Percentiles rank a stretch among this genome's conserved stretches.
These are phyloP conservation scores for Blastobotrys americana DNA, from an alignment of 805 yeast species.

Conservation along the genomic window DNA sequence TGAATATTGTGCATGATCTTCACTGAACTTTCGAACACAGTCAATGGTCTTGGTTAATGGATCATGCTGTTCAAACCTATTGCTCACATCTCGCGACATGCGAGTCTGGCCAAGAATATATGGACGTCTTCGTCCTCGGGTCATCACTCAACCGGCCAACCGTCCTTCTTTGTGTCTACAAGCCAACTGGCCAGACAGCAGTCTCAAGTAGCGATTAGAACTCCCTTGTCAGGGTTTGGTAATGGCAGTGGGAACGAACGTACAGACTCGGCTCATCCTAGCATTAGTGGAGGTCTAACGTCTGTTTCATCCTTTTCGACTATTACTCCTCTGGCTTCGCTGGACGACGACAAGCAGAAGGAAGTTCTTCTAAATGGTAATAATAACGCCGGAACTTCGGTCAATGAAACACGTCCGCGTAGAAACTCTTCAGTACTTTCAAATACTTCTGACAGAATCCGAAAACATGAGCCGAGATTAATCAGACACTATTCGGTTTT, in stretches of 20 bases:
- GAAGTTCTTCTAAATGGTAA: slow-evolving; percentile 9
- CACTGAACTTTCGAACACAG: too few relatives aligned
- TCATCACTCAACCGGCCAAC: slow-evolving; percentile 23
- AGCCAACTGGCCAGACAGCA: slow-evolving; percentile 35
- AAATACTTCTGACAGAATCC: too few relatives aligned
- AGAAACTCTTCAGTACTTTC: not conserved
- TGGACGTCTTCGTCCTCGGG: slow-evolving; percentile 27
- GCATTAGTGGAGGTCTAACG: slow-evolving; percentile 15
- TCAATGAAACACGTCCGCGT: too few relatives aligned
- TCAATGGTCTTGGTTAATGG: too few relatives aligned
- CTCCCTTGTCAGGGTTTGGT: slow-evolving; percentile 8
- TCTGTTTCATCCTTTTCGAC: slow-evolving; percentile 15
- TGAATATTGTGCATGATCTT: too few relatives aligned
- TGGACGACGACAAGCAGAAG: slow-evolving; percentile 20
- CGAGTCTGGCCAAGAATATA: slow-evolving; percentile 34
- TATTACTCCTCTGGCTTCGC: slow-evolving; percentile 17
- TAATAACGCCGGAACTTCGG: not conserved
- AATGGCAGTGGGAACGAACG: slow-evolving; percentile 5
- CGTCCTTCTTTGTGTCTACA: slow-evolving; percentile 36
- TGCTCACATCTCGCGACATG: slow-evolving; percentile 31
- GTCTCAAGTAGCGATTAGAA: slow-evolving; percentile 26
- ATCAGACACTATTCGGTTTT: slow-evolving; percentile 5
- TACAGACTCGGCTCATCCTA: slow-evolving; percentile 3
- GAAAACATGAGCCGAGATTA: slow-evolving; percentile 1
- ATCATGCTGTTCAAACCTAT: slow-evolving; percentile 34